Conservation (phyloP, 306 rosid genomes). For the Cucurbita ficifolia region DNA sequence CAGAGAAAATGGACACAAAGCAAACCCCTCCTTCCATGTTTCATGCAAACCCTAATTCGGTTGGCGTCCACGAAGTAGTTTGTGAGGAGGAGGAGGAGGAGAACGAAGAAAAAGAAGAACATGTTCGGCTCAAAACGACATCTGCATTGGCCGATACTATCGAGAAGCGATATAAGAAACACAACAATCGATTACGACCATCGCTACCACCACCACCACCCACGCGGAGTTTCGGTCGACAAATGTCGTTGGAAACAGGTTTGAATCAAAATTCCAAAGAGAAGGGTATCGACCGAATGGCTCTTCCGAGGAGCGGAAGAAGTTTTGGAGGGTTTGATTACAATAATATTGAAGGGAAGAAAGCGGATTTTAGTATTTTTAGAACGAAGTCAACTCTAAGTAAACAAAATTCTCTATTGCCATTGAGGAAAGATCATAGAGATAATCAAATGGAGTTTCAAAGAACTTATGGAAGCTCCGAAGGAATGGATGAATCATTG, state of each 20-base stretch:
- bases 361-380: constrained; percentile 53
- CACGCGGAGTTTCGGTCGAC: constrained; percentile 36
- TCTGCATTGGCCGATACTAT: background rate
- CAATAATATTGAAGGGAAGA: constrained; percentile 29
- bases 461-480: constrained; percentile 16
- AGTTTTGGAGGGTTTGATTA: constrained; percentile 57
- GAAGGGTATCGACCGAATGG: constrained; percentile 27
- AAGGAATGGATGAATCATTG: constrained; percentile 36
- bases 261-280: constrained; percentile 28
- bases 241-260: constrained; percentile 68
- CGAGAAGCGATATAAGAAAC: constrained; percentile 21
- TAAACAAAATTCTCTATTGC: constrained; percentile 64
- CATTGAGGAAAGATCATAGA: constrained; percentile 32
- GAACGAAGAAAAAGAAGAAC: constrained; percentile 19
- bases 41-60: constrained; percentile 20
- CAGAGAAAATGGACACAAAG: constrained; percentile 21
- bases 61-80: constrained; percentile 46
- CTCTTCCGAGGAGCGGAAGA: constrained; percentile 45
- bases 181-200: constrained; percentile 14
- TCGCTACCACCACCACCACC: constrained; percentile 9
- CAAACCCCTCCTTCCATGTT: constrained; percentile 8
- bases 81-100: constrained; percentile 32
- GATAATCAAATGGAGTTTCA: constrained; percentile 23
- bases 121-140: background rate
- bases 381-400: constrained; percentile 47